Percentiles rank a stretch among this genome's conserved stretches.
These are phyloP conservation scores for Lactifluus piperatus DNA, from an alignment of 768 basidiomycete genomes.

Conservation along the genomic window DNA sequence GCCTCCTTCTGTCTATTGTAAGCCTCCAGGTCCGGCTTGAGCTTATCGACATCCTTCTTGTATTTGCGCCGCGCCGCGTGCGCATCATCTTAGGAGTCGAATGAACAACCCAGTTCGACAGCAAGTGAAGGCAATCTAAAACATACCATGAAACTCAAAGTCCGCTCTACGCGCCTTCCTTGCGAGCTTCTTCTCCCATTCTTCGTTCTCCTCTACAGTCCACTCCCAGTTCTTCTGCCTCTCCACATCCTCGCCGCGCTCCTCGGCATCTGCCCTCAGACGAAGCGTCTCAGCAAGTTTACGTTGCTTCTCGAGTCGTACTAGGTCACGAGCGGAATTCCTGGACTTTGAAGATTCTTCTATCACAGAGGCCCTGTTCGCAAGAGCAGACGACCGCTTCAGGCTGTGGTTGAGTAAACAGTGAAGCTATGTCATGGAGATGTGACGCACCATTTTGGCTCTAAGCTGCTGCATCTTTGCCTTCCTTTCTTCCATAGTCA, in stretches of 20 bases:
- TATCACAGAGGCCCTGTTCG: slow-evolving; percentile 79
- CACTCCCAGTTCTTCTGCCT: slow-evolving; percentile 92
- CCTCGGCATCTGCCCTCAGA: slow-evolving; percentile 80
- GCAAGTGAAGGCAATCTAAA: background rate
- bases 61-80: slow-evolving; percentile 84
- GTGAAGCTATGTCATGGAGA: background rate
- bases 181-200: slow-evolving; percentile 88
- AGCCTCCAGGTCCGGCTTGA: slow-evolving; percentile 79
- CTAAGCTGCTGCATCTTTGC: slow-evolving; percentile 15
- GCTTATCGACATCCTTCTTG: slow-evolving; percentile 81
- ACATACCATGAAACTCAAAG: slow-evolving; percentile 85
- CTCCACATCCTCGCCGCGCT: slow-evolving; percentile 86
- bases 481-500: slow-evolving; percentile 21
- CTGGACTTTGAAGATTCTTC: slow-evolving; percentile 78
- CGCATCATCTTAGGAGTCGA: slow-evolving; percentile 57
- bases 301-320: slow-evolving; percentile 80
- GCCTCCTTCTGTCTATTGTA: slow-evolving; percentile 90
- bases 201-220: slow-evolving; percentile 90
- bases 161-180: slow-evolving; percentile 79
- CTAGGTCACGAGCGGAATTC: slow-evolving; percentile 67
- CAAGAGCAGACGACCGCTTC: slow-evolving; percentile 70
- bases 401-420: background rate
- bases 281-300: slow-evolving; percentile 84
- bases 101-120: background rate
- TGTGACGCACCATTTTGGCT: slow-evolving; percentile 10